Evolutionary conservation across 495 filamentous ascomycete species (phyloP), one percentile per base, ranked within the genome.

Genomic region (Aspergillus avenaceus): DNA sequence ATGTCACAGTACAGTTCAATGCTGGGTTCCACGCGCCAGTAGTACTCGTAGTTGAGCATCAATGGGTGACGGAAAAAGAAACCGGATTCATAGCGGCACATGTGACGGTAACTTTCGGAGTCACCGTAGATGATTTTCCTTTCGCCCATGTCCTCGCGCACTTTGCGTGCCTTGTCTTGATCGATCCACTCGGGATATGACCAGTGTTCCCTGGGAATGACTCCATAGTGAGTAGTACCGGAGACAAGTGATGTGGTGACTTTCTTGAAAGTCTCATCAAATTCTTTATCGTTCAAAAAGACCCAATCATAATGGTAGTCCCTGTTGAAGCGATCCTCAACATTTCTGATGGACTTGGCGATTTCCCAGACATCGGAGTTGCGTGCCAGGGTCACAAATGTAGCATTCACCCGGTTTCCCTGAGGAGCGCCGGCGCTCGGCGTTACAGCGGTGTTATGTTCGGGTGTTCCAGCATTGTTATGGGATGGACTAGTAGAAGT

Each of bases 281-380:
- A 98, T 1, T 89, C 86, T 63, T 90, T 80, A 64, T 98, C 93
- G 67, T 98, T 98, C 54, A 98, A 69, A 74, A 98, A 98, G 23
- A 98, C 95, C 93, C 93, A 98, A 63, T 97, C 93, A 67, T 98
- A 98, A 73, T 97, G 85, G 69, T 86, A 97, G 43, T 90, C 85
- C 56, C 83, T 81, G 70, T 98, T 98, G 83, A 98, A 97, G 55
- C 93, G 86, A 64, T 98, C 93, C 71, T 98, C 93, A 27, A 98
- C 83, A 55, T 92, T 85, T 19, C 93, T 89, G 61, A 98, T 98
- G 7, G 90, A 95, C 59, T 87, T 84, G 21, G 90, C 86, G 58
- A 98, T 96, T 25, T 97, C 93, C 95, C 95, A 98, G 32, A 97
- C 67, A 65, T 98, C 93, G 25, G 74, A 75, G 65, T 98, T 98